A percentile compares a stretch with the other conserved stretches of the same genome.
phyloP scores from a whole-genome alignment of 106 monocot species.

The Acanthochlamys bracteata region DNA sequence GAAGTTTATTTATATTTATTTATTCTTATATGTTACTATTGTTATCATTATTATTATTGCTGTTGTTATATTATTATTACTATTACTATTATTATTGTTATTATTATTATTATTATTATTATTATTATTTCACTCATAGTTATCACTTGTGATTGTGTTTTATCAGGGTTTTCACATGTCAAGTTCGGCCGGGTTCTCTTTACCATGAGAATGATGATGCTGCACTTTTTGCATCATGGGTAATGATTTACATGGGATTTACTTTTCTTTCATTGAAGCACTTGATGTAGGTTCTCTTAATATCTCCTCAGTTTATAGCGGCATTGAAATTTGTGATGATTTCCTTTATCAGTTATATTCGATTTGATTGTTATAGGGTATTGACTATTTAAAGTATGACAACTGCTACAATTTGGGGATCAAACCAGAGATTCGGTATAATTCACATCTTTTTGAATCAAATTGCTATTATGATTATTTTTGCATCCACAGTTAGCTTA shows the following conservation, averaged over 20 bases:
- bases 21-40: no score
- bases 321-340: not conserved
- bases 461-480: no score
- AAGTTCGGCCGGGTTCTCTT: constrained; percentile 94
- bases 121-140: no score
- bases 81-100: no score
- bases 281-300: no score
- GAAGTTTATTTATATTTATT: no score
- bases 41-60: no score
- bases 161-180: constrained; percentile 80
- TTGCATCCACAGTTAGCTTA: no score
- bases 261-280: not conserved
- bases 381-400: constrained; percentile 97
- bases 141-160: no score
- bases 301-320: no score
- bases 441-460: not conserved
- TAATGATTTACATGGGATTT: constrained; percentile 18
- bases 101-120: no score
- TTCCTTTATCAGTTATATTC: not conserved
- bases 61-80: no score
- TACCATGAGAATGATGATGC: constrained; percentile 79
- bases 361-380: constrained; percentile 30
- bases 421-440: constrained; percentile 74
- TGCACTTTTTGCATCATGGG: constrained; percentile 85
- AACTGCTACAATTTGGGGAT: constrained; percentile 93